These are phyloP conservation scores for Talaromyces amestolkiae DNA, from an alignment of 2,329 filamentous ascomycete genomes.

Conservation along the genomic window DNA sequence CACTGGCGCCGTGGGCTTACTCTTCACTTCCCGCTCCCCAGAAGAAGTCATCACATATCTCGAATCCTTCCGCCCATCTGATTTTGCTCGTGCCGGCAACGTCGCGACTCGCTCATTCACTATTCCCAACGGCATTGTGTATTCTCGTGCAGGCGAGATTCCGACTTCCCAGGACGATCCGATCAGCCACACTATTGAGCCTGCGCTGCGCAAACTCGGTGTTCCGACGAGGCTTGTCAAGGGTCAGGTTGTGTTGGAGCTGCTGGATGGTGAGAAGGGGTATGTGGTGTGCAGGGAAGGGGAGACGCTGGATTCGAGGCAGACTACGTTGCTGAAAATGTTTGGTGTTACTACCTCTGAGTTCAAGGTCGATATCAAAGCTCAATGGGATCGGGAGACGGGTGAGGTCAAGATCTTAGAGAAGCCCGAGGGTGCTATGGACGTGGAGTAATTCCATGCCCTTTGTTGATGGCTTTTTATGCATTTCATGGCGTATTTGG, in stretches of 20 bases:
- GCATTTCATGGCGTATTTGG: constrained; percentile 28
- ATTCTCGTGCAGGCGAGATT: constrained; percentile 74
- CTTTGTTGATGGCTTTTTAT: constrained; percentile 25
- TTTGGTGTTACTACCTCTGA: constrained; percentile 89
- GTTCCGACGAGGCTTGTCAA: constrained; percentile 86
- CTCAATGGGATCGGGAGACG: constrained; percentile 52
- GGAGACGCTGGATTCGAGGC: constrained; percentile 79
- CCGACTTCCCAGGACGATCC: constrained; percentile 78
- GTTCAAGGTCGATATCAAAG: constrained; percentile 78
- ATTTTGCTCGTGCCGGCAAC: constrained; percentile 88
- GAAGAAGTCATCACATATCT: constrained; percentile 71
- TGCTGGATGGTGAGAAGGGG: constrained; percentile 45
- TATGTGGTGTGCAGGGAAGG: constrained; percentile 84
- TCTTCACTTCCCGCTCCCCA: constrained; percentile 79
- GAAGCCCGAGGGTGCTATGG: constrained; percentile 40
- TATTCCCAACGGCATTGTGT: constrained; percentile 79
- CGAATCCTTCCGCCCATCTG: constrained; percentile 66
- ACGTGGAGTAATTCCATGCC: constrained; percentile 37
- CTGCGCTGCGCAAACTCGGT: constrained; percentile 81
- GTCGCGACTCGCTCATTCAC: constrained; percentile 71
- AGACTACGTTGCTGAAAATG: constrained; percentile 90
- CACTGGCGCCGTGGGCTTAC: constrained; percentile 77
- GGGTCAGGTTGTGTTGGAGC: constrained; percentile 77
- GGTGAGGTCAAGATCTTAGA: constrained; percentile 42
- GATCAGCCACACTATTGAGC: constrained; percentile 83